Evolutionary conservation across 2,329 filamentous ascomycete species (phyloP).

Genomic region (Fusarium torreyae): DNA sequence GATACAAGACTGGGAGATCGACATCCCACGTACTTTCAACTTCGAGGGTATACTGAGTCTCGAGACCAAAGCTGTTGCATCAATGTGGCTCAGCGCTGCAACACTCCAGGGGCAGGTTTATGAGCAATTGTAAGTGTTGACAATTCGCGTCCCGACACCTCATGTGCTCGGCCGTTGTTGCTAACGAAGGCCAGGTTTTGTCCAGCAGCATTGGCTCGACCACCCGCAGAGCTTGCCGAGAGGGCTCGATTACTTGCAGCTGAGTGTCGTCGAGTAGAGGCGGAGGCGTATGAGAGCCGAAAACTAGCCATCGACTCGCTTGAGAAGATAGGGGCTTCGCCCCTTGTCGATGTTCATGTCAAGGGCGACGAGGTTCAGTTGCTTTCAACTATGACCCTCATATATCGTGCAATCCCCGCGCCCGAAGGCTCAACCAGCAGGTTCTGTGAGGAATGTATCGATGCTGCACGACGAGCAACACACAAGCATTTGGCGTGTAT

Average conservation of each 20-base stretch:
- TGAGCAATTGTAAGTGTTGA: constrained; percentile 59
- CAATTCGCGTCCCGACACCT: not conserved
- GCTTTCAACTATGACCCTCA: constrained; percentile 64
- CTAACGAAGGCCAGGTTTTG: constrained; percentile 62
- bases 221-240: constrained; percentile 58
- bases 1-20: constrained; percentile 73
- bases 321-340: constrained; percentile 57
- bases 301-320: constrained; percentile 56
- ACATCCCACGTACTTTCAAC: constrained; percentile 61
- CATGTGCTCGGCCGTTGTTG: not conserved
- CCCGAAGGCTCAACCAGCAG: constrained; percentile 59
- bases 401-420: constrained; percentile 67
- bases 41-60: constrained; percentile 59
- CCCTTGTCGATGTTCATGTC: constrained; percentile 61
- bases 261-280: constrained; percentile 57
- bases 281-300: constrained; percentile 55
- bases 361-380: constrained; percentile 65
- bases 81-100: constrained; percentile 69
- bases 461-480: constrained; percentile 65
- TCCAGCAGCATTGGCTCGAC: constrained; percentile 60
- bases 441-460: constrained; percentile 66
- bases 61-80: constrained; percentile 59
- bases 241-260: constrained; percentile 58
- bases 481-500: constrained; percentile 63
- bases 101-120: constrained; percentile 73